These are phyloP conservation scores for Teratosphaeria destructans DNA, from an alignment of 2,329 filamentous ascomycete genomes.

Conservation along the genomic window DNA sequence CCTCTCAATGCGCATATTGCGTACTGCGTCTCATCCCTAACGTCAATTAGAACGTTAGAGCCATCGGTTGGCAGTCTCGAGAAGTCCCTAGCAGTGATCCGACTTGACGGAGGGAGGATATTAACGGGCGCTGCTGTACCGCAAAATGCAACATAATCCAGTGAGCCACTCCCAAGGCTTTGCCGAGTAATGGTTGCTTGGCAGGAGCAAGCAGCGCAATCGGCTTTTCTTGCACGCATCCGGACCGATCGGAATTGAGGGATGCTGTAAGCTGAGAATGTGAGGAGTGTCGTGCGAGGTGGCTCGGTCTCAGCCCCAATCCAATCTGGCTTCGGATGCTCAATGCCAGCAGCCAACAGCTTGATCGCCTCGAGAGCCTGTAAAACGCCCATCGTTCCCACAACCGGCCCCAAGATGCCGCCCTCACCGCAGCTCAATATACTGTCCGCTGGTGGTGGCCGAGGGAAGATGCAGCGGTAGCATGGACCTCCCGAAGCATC, in stretches of 20 bases:
- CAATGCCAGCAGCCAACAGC: slow-evolving; percentile 48
- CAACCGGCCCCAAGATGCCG: slow-evolving; percentile 83
- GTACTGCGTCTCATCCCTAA: slow-evolving; percentile 75
- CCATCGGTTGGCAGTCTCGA: slow-evolving; percentile 22
- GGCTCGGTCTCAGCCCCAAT: slow-evolving; percentile 8
- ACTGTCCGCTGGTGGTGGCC: slow-evolving; percentile 70
- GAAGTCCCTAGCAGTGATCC: slow-evolving; percentile 57
- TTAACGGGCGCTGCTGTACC: slow-evolving; percentile 49
- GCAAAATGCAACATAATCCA: slow-evolving; percentile 84
- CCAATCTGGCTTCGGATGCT: slow-evolving; percentile 1
- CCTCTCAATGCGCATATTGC: slow-evolving; percentile 66
- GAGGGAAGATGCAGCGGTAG: slow-evolving; percentile 87
- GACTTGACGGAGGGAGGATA: slow-evolving; percentile 52
- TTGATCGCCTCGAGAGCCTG: slow-evolving; percentile 87
- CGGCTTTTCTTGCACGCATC: slow-evolving; percentile 56
- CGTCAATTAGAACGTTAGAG: slow-evolving; percentile 61
- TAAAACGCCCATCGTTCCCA: slow-evolving; percentile 84
- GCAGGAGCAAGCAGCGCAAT: slow-evolving; percentile 68
- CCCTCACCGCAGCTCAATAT: slow-evolving; percentile 85
- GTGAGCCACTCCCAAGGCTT: slow-evolving; percentile 51
- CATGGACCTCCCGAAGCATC: slow-evolving; percentile 61
- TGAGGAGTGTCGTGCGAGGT: slow-evolving; percentile 32
- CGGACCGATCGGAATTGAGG: slow-evolving; percentile 62
- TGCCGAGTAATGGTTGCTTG: slow-evolving; percentile 52
- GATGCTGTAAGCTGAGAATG: slow-evolving; percentile 46